phyloP scores from a whole-genome alignment of 768 basidiomycete species.

The Baorangia bicolor region DNA sequence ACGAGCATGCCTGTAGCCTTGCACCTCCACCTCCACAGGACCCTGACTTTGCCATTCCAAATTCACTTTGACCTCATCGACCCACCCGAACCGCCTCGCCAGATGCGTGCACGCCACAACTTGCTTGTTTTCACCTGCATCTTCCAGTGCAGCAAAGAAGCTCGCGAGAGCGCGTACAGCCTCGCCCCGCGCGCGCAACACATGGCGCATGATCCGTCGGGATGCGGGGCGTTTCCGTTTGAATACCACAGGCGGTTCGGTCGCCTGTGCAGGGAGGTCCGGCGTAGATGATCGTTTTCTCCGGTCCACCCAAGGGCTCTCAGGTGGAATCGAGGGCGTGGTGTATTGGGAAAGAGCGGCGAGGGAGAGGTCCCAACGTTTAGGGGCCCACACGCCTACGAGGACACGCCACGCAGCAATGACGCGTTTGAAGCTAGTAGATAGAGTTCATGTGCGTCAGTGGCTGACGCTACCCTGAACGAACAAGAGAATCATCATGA shows the following conservation, averaged over 20 bases:
- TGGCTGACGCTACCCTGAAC: conserved; percentile 16
- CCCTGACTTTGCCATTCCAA: conserved; percentile 26
- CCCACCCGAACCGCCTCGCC: conserved; percentile 41
- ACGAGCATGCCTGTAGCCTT: conserved; percentile 61
- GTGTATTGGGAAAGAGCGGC: conserved; percentile 74
- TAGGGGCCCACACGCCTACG: conserved; percentile 91
- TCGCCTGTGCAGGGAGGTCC: conserved; percentile 21
- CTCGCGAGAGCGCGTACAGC: conserved; percentile 73
- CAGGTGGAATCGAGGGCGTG: conserved; percentile 60
- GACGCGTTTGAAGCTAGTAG: conserved; percentile 73
- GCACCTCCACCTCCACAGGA: conserved; percentile 20
- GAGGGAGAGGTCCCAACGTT: conserved; percentile 75
- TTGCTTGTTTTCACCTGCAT: conserved; percentile 43
- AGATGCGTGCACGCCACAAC: conserved; percentile 52
- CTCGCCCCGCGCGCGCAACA: conserved; percentile 81
- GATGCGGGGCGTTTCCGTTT: conserved; percentile 60
- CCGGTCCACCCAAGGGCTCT: conserved; percentile 69
- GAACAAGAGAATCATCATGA: neutral
- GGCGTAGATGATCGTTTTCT: conserved; percentile 37
- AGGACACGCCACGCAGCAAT: conserved; percentile 96
- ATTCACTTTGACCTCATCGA: conserved; percentile 32
- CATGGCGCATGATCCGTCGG: conserved; percentile 83
- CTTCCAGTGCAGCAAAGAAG: conserved; percentile 67
- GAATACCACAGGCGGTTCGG: conserved; percentile 38
- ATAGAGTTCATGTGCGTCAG: conserved; percentile 19